Evolutionary conservation across 345 rosid genomes (phyloP), one percentile per base, ranked within the genome.

Genomic region (Raphanus sativus): DNA sequence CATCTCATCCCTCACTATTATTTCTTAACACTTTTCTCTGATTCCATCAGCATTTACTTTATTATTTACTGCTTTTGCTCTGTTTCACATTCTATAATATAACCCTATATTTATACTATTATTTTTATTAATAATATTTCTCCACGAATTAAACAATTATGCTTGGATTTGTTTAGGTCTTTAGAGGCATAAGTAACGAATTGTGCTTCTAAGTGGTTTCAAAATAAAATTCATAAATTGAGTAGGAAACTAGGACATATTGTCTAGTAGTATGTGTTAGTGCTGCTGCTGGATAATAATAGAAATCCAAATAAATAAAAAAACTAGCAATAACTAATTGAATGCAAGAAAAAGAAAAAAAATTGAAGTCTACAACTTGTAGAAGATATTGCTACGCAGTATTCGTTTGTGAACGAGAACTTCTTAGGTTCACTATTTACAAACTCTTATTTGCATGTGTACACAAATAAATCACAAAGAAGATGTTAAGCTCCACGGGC

Each of bases 1-100:
- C 78, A 62, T 79, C 75, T 79, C 82, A 28, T 68, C 69, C 33
- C 67, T 26, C 56, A 11, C 69, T 0, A 29, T 62, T 67, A 64
- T 65, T 72, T 29, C 36, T 2, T 65, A 12, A 1, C 58, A 52
- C 42, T 13, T 62, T 69, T 71, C 62, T 71, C 67, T 72, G 68
- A 65, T 71, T 71, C 62, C 68, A 16, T 65, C 73, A 30, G 28
- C 71, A 63, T 71, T 77, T 21, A 65, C 26, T 52, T 36, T 59
- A 59, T 29, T 52, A 3, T 55, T 75, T 70, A 77, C 64, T 77
- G 59, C 56, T 11, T 70, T 77, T 70, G 45, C 70, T 70, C 75
- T 63, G 60, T 77, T 76, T 69, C 80, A 76, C 80, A 76, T 62
- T 62, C 80, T 52, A 17, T 30, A 15, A 52, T 29, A 8, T 8